Evolutionary conservation across 768 basidiomycete species (phyloP), one percentile per base, ranked within the genome.

Genomic region (Boletus subparvulus): DNA sequence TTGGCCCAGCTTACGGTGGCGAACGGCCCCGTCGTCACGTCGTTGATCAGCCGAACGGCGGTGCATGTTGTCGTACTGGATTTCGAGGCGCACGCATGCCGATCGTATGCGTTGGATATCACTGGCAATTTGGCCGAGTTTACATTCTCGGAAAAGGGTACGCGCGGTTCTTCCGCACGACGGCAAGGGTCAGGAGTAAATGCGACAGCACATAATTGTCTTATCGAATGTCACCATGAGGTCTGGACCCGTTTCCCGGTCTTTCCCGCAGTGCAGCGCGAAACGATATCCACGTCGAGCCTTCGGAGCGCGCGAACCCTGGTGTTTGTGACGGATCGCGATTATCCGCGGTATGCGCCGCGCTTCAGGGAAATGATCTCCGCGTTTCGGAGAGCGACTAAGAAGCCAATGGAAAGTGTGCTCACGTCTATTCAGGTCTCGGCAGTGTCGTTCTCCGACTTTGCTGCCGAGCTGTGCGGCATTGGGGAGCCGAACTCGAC

Each of bases 221-320:
- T 86, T 13, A 69, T 85, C 17, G 80, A 83, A 58, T 84, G 82
- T 52, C 77, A 82, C 50, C 65, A 75, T 0, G 82, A 83, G 16
- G 79, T 83, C 21, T 85, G 84, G 84, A 82, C 76, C 6, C 78
- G 84, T 11, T 85, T 83, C 62, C 84, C 84, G 0, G 83, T 85
- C 4, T 59, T 81, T 2, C 73, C 83, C 3, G 82, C 83, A 0
- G 74, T 85, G 17, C 73, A 75, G 36, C 75, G 80, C 9, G 73
- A 77, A 32, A 80, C 79, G 0, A 72, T 78, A 40, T 68, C 72
- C 0, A 69, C 73, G 0, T 73, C 73, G 4, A 65, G 64, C 21
- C 61, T 69, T 9, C 68, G 76, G n/a, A 67, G 60, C 10, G 52
- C 64, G 6, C 75, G 71, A 42, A 67, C 69, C 4, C 68, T 85